Percentiles rank a stretch among this genome's conserved stretches.
phyloP scores from a whole-genome alignment of 345 rosid species.

The Erodium maritimum region DNA sequence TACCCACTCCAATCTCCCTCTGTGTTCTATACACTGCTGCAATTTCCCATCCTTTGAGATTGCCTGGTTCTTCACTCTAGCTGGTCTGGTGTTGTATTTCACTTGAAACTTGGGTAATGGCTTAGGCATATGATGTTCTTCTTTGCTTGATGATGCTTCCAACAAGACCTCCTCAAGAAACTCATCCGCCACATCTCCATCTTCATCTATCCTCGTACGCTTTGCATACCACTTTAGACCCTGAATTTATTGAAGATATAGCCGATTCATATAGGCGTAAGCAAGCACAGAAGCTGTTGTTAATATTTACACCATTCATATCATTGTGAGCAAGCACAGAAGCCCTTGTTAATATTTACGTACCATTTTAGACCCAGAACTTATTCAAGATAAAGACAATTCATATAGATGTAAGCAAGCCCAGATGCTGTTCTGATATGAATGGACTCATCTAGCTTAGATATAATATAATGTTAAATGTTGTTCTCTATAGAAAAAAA shows the following conservation, averaged over 20 bases:
- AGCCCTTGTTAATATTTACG: too few relatives aligned
- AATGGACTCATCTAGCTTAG: too few relatives aligned
- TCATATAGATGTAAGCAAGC: background rate
- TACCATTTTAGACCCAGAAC: conserved; percentile 79
- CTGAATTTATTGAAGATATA: conserved; percentile 25
- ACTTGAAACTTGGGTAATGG: conserved; percentile 23
- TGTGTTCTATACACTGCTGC: conserved; percentile 42
- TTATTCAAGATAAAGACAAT: conserved; percentile 3
- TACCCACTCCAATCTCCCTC: conserved; percentile 42
- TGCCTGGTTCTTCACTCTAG: conserved; percentile 44
- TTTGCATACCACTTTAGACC: conserved; percentile 79
- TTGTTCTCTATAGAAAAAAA: background rate
- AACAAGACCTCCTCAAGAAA: conserved; percentile 58
- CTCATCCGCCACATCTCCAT: conserved; percentile 94
- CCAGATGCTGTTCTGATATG: background rate
- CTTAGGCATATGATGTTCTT: conserved; percentile 23
- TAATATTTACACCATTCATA: too few relatives aligned
- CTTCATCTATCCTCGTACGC: conserved; percentile 74
- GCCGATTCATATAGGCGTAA: background rate
- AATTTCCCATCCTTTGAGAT: conserved; percentile 41
- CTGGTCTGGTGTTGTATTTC: conserved; percentile 30
- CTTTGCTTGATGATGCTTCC: conserved; percentile 13
- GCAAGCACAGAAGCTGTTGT: background rate
- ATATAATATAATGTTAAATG: background rate
- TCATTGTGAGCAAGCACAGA: too few relatives aligned